Conservation (phyloP, 805 yeast species). For the Alloascoidea hylecoeti region DNA sequence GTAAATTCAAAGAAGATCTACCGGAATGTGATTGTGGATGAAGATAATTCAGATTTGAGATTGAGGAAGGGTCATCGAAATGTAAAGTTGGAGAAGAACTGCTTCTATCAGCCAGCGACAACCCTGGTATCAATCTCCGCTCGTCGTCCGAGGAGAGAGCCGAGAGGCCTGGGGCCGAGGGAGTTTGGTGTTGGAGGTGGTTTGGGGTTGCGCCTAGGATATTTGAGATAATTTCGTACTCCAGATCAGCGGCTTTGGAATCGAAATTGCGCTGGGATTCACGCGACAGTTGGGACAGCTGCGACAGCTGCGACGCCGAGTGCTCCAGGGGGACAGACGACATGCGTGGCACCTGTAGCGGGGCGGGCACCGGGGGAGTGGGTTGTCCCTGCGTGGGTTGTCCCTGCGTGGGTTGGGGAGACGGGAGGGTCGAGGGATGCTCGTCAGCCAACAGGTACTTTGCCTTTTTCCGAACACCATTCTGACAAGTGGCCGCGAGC, state of each 20-base stretch:
- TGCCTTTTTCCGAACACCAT: constrained; percentile 81
- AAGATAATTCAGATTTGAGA: background rate
- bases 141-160: constrained; percentile 1
- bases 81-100: background rate
- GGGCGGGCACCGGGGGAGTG: background rate
- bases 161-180: constrained; percentile 3
- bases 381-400: no score
- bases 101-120: background rate
- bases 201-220: constrained; percentile 13
- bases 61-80: background rate
- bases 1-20: no score
- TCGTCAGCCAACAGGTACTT: constrained; percentile 39
- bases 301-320: background rate
- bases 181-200: background rate
- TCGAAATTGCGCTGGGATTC: constrained; percentile 16
- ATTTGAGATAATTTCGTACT: constrained; percentile 18
- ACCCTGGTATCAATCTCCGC: background rate
- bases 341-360: background rate
- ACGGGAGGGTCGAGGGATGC: no score
- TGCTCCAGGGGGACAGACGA: background rate
- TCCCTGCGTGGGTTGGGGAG: no score
- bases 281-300: no score
- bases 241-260: constrained; percentile 19
- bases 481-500: constrained; percentile 56
- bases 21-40: no score